These are phyloP conservation scores for Esteya vermicola DNA, from an alignment of 2,329 filamentous ascomycete species.

Conservation along the genomic window DNA sequence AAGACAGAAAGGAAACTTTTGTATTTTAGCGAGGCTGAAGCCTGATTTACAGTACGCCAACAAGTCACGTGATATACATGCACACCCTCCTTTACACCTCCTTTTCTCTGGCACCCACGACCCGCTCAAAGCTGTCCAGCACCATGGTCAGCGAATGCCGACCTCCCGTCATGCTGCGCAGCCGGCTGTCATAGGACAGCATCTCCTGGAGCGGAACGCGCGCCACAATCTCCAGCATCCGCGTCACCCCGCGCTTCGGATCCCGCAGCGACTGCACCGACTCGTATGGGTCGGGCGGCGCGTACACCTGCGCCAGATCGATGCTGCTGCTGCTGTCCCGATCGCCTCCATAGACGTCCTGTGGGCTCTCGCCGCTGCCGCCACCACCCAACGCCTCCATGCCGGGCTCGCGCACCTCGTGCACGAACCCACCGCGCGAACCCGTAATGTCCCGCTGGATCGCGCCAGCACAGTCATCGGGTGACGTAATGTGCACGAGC, in stretches of 20 bases:
- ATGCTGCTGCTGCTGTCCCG: no score
- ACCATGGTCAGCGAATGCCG: slow-evolving; percentile 49
- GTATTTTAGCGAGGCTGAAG: no score
- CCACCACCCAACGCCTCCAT: slow-evolving; percentile 20
- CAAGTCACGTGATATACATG: no score
- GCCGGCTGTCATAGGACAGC: slow-evolving; percentile 82
- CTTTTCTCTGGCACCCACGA: slow-evolving; percentile 41
- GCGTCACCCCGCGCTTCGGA: slow-evolving; percentile 29
- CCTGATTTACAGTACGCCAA: not conserved
- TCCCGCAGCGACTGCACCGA: slow-evolving; percentile 41
- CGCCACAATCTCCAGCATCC: slow-evolving; percentile 57
- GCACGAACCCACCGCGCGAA: slow-evolving; percentile 58
- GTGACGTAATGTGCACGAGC: slow-evolving; percentile 73
- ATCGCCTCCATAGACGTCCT: no score
- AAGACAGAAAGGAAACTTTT: not conserved
- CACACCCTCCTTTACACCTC: no score
- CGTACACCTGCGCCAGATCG: slow-evolving; percentile 64
- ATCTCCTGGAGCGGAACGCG: slow-evolving; percentile 91
- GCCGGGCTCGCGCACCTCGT: slow-evolving; percentile 47
- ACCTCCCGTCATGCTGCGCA: slow-evolving; percentile 79
- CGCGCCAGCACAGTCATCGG: slow-evolving; percentile 64
- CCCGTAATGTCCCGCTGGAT: slow-evolving; percentile 73
- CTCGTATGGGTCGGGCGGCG: slow-evolving; percentile 72
- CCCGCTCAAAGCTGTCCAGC: slow-evolving; percentile 41
- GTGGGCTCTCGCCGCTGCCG: slow-evolving; percentile 14